These are phyloP conservation scores for Huntiella omanensis DNA, from an alignment of 2,329 filamentous ascomycete species.

Conservation along the genomic window DNA sequence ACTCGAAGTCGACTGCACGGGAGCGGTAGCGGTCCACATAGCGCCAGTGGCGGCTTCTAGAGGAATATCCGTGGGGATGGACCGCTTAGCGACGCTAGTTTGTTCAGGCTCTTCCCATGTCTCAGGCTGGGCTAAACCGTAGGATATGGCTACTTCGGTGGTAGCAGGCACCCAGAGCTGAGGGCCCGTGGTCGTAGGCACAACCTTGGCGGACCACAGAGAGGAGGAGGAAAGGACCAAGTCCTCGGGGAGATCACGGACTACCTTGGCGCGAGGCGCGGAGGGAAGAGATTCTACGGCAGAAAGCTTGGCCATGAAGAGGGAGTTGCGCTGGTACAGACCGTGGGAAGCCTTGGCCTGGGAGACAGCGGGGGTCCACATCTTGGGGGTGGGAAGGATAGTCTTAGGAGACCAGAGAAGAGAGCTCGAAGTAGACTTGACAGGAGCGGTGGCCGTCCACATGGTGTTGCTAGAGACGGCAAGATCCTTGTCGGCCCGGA, in stretches of 20 bases:
- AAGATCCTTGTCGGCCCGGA: neutral
- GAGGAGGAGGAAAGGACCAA: constrained; percentile 4
- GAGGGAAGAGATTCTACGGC: neutral
- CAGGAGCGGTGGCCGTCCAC: neutral
- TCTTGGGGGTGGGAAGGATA: no score
- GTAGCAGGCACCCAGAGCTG: constrained; percentile 1
- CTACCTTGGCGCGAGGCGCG: constrained; percentile 3
- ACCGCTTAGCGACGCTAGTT: no score
- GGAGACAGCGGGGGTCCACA: no score
- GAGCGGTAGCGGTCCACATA: no score
- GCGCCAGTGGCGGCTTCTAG: no score
- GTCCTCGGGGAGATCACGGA: neutral
- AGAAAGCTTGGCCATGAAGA: constrained; percentile 9
- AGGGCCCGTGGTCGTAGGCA: neutral
- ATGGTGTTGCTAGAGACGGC: constrained; percentile 3
- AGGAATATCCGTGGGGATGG: no score
- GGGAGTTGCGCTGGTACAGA: constrained; percentile 3
- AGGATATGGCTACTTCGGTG: neutral
- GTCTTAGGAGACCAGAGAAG: neutral
- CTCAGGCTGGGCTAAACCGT: constrained; percentile 17
- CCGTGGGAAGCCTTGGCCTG: neutral
- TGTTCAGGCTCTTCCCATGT: no score
- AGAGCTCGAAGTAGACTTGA: neutral
- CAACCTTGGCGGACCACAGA: constrained; percentile 8
- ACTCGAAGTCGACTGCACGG: neutral